Percentiles rank a stretch among this genome's conserved stretches.
These are phyloP conservation scores for Morella rubra DNA, from an alignment of 306 rosid genomes.

Conservation along the genomic window DNA sequence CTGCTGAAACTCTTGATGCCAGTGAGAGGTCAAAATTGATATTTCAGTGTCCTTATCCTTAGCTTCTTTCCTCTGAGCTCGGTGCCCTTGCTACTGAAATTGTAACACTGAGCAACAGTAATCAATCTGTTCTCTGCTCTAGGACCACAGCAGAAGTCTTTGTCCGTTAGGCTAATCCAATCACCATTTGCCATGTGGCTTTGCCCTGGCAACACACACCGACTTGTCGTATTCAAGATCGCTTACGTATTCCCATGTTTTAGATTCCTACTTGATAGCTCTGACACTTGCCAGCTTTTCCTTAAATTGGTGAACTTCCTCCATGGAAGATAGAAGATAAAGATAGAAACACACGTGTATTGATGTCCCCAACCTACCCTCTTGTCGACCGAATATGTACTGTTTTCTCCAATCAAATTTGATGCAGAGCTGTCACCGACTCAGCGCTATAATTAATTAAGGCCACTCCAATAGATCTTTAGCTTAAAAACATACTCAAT, in stretches of 20 bases:
- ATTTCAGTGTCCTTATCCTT: too few species aligned
- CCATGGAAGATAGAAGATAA: slow-evolving; percentile 3
- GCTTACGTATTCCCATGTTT: background rate
- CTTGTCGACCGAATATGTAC: accelerated
- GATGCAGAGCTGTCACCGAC: too few species aligned
- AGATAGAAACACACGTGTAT: too few species aligned
- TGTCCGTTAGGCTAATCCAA: too few species aligned
- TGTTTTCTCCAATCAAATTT: background rate
- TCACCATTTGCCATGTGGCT: background rate
- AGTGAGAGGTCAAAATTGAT: too few species aligned
- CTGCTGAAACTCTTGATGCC: too few species aligned
- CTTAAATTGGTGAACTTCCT: background rate
- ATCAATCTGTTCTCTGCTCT: too few species aligned
- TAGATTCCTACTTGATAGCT: background rate
- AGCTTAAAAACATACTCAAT: background rate
- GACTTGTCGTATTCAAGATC: background rate
- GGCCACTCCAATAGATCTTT: background rate
- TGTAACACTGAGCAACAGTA: too few species aligned
- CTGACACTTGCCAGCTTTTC: slow-evolving; percentile 4
- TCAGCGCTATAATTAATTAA: background rate
- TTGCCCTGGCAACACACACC: background rate
- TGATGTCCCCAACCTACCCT: slow-evolving; percentile 4
- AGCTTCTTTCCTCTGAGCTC: too few species aligned
- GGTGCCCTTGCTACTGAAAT: too few species aligned
- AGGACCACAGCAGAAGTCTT: too few species aligned